These are phyloP conservation scores for Tetramitus jugosus DNA, from an alignment of 208 protist genomes.

Conservation along the genomic window DNA sequence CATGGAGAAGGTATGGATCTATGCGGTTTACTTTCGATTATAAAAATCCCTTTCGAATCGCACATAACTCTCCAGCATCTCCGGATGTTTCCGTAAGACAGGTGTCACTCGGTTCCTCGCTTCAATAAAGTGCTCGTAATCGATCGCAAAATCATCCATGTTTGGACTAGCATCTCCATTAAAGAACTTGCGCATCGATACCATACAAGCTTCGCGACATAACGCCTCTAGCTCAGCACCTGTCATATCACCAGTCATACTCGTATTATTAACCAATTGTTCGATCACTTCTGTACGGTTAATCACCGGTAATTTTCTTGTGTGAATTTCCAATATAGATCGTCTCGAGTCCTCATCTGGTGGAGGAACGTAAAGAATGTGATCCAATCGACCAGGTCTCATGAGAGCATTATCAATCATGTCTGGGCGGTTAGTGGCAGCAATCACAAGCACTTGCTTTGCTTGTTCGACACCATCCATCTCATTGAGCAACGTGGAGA, in stretches of 20 bases:
- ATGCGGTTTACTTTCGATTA: background rate
- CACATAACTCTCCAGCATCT: background rate
- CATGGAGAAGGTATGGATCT: background rate
- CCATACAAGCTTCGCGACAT: conserved; percentile 7
- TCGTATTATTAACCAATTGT: background rate
- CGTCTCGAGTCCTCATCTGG: background rate
- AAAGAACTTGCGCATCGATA: background rate
- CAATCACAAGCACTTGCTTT: conserved; percentile 77
- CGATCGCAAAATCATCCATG: background rate
- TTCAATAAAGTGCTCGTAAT: background rate
- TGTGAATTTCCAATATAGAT: conserved; percentile 2
- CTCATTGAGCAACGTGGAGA: conserved; percentile 92
- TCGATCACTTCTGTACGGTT: background rate
- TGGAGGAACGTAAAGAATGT: conserved; percentile 3
- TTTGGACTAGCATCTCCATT: background rate
- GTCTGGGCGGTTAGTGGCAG: conserved; percentile 58
- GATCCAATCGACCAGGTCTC: conserved; percentile 65
- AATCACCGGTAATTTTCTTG: background rate
- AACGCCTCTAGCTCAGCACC: conserved; percentile 6
- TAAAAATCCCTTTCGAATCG: conserved; percentile 5
- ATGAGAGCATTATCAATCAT: conserved; percentile 85
- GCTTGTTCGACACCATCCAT: conserved; percentile 88
- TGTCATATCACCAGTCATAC: background rate
- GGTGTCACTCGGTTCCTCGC: conserved; percentile 2
- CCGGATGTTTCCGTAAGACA: background rate